Evolutionary conservation across 768 basidiomycete genomes (phyloP).

Genomic region (Terana coerulea): DNA sequence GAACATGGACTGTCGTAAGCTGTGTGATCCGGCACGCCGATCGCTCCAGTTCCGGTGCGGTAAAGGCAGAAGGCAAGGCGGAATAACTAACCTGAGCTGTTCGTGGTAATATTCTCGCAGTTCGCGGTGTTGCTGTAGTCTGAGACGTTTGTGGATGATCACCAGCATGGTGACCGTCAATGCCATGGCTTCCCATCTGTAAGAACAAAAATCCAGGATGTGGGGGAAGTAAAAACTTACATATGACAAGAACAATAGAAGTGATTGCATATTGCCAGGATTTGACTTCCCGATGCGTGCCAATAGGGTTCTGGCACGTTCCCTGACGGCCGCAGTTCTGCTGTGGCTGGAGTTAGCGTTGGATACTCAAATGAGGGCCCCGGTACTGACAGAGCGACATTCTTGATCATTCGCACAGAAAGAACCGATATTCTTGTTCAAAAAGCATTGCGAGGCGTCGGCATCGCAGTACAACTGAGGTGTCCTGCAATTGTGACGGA

Average conservation of each 20-base stretch:
- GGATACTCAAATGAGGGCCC: not conserved
- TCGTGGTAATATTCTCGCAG: constrained; percentile 47
- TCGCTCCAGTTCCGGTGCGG: not conserved
- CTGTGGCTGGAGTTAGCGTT: constrained; percentile 4
- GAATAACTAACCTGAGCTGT: constrained; percentile 32
- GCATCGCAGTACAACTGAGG: constrained; percentile 54
- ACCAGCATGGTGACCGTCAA: constrained; percentile 35
- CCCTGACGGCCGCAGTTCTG: constrained; percentile 29
- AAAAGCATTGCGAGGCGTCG: constrained; percentile 38
- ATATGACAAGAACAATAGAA: constrained; percentile 32
- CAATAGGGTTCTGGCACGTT: constrained; percentile 32
- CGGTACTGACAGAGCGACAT: constrained; percentile 39
- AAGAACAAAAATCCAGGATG: not conserved
- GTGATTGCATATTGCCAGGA: constrained; percentile 44
- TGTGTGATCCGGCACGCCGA: not conserved
- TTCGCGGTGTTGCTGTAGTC: constrained; percentile 34
- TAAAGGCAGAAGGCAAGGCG: not conserved
- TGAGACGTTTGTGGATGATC: constrained; percentile 39
- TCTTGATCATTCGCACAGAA: constrained; percentile 50
- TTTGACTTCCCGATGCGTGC: constrained; percentile 34
- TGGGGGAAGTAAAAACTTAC: constrained; percentile 27
- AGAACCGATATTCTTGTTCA: constrained; percentile 37
- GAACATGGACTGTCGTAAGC: constrained; percentile 12
- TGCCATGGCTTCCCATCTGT: constrained; percentile 30
- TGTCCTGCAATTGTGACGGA: constrained; percentile 54